These are phyloP conservation scores for Xylaria longipes DNA, from an alignment of 495 filamentous ascomycete genomes.

Conservation along the genomic window DNA sequence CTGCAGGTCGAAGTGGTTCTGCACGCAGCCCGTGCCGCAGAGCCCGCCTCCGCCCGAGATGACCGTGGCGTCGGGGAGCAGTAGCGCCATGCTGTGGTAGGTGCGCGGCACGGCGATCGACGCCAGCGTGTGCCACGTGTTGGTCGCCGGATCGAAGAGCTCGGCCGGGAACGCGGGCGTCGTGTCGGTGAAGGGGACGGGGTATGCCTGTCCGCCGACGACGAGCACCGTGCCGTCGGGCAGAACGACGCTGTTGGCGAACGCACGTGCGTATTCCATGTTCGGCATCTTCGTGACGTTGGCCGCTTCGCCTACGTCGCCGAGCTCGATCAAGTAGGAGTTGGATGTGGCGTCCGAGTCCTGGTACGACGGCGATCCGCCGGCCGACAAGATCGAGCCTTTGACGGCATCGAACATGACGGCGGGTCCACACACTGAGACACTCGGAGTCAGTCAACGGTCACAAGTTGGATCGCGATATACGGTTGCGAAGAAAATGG, in stretches of 20 bases:
- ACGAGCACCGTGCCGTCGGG: constrained; percentile 64
- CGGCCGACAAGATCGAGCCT: constrained; percentile 62
- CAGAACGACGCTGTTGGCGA: constrained; percentile 61
- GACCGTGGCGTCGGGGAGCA: constrained; percentile 63
- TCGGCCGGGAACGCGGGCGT: constrained; percentile 54
- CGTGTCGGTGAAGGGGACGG: constrained; percentile 58
- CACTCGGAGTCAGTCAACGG: neutral
- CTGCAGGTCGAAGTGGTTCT: constrained; percentile 65
- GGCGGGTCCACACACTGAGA: constrained; percentile 18
- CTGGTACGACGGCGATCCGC: constrained; percentile 57
- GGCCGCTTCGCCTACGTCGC: constrained; percentile 33
- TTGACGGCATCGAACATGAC: constrained; percentile 50
- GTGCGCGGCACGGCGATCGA: constrained; percentile 53
- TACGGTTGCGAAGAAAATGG: constrained; percentile 21
- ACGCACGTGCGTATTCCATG: constrained; percentile 58
- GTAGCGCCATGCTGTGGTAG: constrained; percentile 64
- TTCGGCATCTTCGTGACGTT: constrained; percentile 41
- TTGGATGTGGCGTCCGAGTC: constrained; percentile 46
- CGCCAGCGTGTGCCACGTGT: constrained; percentile 47
- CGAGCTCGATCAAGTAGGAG: constrained; percentile 59
- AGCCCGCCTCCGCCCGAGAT: constrained; percentile 63
- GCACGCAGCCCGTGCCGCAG: constrained; percentile 53
- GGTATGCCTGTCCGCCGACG: constrained; percentile 58
- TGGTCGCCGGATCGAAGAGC: constrained; percentile 55
- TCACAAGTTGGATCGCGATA: constrained; percentile 33